Conservation (phyloP, 2,329 filamentous ascomycete species). For the Aspergillus tubingensis region DNA sequence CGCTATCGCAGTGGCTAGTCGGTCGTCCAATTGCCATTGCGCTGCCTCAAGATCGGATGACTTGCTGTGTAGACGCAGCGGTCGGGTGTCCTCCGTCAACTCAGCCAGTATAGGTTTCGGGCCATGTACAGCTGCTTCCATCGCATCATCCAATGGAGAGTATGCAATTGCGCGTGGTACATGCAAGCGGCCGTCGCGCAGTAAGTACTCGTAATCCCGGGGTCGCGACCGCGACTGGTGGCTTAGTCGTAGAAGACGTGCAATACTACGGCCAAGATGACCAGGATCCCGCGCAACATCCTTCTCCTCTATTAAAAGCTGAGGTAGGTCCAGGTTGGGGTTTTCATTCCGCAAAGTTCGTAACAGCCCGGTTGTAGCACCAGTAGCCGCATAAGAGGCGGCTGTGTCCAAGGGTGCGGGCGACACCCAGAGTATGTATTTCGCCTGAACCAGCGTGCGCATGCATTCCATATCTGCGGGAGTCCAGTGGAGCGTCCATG, state of each 20-base stretch:
- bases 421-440: constrained; percentile 26
- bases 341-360: constrained; percentile 30
- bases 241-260: not conserved
- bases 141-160: not conserved
- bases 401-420: constrained; percentile 14
- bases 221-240: not conserved
- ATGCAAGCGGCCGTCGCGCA: not conserved
- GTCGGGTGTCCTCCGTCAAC: not conserved
- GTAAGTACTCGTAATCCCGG: not conserved
- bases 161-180: constrained; percentile 1
- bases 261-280: not conserved
- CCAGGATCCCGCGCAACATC: not conserved
- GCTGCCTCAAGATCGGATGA: not conserved
- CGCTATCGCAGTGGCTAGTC: not conserved
- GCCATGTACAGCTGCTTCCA: not conserved
- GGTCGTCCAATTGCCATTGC: not conserved
- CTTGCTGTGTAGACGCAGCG: not conserved
- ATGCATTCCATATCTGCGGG: constrained; percentile 15
- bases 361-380: constrained; percentile 24
- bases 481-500: constrained; percentile 19
- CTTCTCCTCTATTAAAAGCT: constrained; percentile 13
- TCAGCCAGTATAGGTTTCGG: not conserved
- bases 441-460: constrained; percentile 14
- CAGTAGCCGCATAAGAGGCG: constrained; percentile 16
- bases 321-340: constrained; percentile 22